phyloP scores from a whole-genome alignment of 2,329 filamentous ascomycete species.

The Orbilia quercus region DNA sequence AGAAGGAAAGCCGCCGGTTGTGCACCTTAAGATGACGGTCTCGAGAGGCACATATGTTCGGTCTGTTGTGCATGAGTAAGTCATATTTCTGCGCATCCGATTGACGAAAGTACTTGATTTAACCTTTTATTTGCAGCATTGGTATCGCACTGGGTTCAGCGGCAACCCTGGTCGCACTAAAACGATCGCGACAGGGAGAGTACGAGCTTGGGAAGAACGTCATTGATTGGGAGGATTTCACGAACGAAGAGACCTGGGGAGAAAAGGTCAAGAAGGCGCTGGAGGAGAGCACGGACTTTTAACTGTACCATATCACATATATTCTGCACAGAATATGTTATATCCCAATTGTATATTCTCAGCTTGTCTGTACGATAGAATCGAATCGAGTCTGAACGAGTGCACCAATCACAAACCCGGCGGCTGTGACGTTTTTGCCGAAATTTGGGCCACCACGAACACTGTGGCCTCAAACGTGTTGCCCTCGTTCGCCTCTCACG shows the following conservation, averaged over 20 bases:
- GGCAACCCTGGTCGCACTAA: conserved; percentile 85
- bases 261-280: conserved; percentile 34
- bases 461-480: background rate
- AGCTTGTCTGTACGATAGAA: conserved; percentile 24
- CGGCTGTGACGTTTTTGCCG: conserved; percentile 49
- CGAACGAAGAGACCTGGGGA: conserved; percentile 30
- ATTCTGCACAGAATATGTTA: too few species aligned
- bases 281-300: conserved; percentile 29
- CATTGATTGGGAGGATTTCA: conserved; percentile 60
- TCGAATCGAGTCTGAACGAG: conserved; percentile 9
- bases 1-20: conserved; percentile 75
- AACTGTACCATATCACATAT: background rate
- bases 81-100: background rate
- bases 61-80: conserved; percentile 83
- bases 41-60: conserved; percentile 97
- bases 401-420: conserved; percentile 19
- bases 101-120: background rate
- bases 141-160: conserved; percentile 83
- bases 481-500: background rate
- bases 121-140: conserved; percentile 64
- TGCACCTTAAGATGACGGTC: conserved; percentile 86
- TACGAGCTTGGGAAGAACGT: conserved; percentile 74
- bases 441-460: conserved; percentile 39
- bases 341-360: background rate
- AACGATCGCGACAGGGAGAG: conserved; percentile 81